Percentiles rank a stretch among this genome's conserved stretches.
Evolutionary conservation across 257 asterid species (phyloP).

Genomic region (Lycium ferocissimum): DNA sequence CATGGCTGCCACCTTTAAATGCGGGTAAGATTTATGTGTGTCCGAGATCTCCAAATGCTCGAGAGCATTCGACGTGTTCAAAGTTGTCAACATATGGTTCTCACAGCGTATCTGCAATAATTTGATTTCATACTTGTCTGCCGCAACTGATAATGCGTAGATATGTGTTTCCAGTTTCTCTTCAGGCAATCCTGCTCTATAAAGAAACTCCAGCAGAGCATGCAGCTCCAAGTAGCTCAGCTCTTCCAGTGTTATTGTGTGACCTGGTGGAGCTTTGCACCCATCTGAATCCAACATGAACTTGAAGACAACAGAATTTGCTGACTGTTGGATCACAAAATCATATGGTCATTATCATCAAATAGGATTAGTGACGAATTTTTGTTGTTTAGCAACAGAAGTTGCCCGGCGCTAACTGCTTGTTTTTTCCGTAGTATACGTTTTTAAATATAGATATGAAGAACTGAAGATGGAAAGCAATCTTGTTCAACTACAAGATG

Average conservation of each 20-base stretch:
- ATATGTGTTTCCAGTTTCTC: constrained; percentile 72
- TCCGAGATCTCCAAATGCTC: constrained; percentile 78
- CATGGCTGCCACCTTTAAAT: constrained; percentile 67
- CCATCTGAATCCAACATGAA: constrained; percentile 73
- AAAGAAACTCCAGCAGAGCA: constrained; percentile 69
- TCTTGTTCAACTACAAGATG: too few relatives aligned
- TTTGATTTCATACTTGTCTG: constrained; percentile 86
- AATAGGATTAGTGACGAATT: too few relatives aligned
- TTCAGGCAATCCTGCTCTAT: constrained; percentile 63
- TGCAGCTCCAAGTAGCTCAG: constrained; percentile 52
- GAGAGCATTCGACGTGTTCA: constrained; percentile 70
- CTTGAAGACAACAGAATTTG: constrained; percentile 66
- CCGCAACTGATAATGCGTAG: constrained; percentile 72
- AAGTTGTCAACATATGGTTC: constrained; percentile 67
- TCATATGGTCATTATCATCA: not conserved
- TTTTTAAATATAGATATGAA: too few relatives aligned
- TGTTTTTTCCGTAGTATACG: too few relatives aligned
- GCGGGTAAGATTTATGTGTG: constrained; percentile 64
- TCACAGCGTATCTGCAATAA: constrained; percentile 74
- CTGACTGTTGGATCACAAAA: constrained; percentile 52
- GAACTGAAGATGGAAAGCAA: too few relatives aligned
- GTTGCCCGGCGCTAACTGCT: too few relatives aligned
- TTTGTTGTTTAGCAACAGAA: too few relatives aligned
- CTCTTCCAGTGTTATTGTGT: constrained; percentile 67
- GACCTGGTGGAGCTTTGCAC: constrained; percentile 79